These are phyloP conservation scores for Talaromyces atroroseus DNA, from an alignment of 2,329 filamentous ascomycete genomes.

Conservation along the genomic window DNA sequence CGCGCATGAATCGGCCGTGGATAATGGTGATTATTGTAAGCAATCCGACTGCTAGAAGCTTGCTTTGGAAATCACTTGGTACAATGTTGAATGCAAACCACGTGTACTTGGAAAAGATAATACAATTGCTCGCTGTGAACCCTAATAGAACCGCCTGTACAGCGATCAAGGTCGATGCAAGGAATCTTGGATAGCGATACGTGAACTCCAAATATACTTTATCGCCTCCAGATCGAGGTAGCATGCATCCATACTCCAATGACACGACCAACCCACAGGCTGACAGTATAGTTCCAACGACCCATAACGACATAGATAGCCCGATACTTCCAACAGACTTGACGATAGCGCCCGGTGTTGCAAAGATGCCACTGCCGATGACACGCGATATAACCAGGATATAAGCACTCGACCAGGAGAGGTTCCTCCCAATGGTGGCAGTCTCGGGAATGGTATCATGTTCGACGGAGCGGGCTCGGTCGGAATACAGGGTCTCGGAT, in stretches of 20 bases:
- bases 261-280: slow-evolving; percentile 57
- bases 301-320: slow-evolving; percentile 58
- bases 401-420: slow-evolving; percentile 60
- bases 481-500: not conserved
- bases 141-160: slow-evolving; percentile 60
- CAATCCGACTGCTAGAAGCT: slow-evolving; percentile 53
- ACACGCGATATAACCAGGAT: slow-evolving; percentile 64
- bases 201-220: slow-evolving; percentile 69
- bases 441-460: slow-evolving; percentile 57
- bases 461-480: slow-evolving; percentile 40
- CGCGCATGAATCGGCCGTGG: slow-evolving; percentile 54
- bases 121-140: slow-evolving; percentile 65
- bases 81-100: slow-evolving; percentile 54
- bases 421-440: slow-evolving; percentile 52
- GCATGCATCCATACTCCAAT: slow-evolving; percentile 65
- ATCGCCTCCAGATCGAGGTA: slow-evolving; percentile 62
- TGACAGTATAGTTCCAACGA: slow-evolving; percentile 56
- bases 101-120: slow-evolving; percentile 62
- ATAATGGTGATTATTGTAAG: slow-evolving; percentile 54
- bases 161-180: slow-evolving; percentile 60
- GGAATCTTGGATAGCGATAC: slow-evolving; percentile 57
- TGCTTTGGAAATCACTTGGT: slow-evolving; percentile 48
- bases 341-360: slow-evolving; percentile 63
- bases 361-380: slow-evolving; percentile 67
- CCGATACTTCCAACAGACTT: slow-evolving; percentile 62